These are phyloP conservation scores for Phialophora verrucosa DNA, from an alignment of 2,329 filamentous ascomycete genomes.

Conservation along the genomic window DNA sequence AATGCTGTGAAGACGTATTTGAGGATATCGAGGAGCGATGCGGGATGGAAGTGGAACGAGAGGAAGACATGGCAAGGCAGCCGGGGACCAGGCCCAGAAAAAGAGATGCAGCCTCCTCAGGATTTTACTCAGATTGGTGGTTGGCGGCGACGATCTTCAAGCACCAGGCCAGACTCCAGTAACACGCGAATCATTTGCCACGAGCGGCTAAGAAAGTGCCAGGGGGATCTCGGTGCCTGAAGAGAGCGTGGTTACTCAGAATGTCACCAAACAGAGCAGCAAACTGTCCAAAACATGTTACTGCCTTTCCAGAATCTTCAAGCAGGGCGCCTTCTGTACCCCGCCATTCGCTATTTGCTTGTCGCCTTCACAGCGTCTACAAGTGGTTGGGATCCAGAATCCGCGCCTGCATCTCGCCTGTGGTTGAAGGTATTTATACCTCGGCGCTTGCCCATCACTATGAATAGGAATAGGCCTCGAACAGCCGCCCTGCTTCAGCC, in stretches of 20 bases:
- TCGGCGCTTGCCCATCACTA: slow-evolving; percentile 17
- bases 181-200: slow-evolving; percentile 32
- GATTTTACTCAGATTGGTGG: slow-evolving; percentile 17
- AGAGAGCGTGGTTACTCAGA: neutral
- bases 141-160: slow-evolving; percentile 22
- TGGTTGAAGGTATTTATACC: slow-evolving; percentile 12
- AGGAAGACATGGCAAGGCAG: slow-evolving; percentile 37
- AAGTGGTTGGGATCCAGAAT: neutral
- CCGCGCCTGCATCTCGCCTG: slow-evolving; percentile 1
- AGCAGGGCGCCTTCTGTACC: slow-evolving; percentile 15
- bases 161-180: slow-evolving; percentile 26
- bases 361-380: neutral
- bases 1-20: slow-evolving; percentile 31
- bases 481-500: slow-evolving; percentile 20
- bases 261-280: neutral
- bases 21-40: slow-evolving; percentile 35
- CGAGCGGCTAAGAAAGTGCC: slow-evolving; percentile 27
- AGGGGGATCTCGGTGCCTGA: slow-evolving; percentile 17
- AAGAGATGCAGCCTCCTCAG: slow-evolving; percentile 17
- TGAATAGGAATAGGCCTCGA: slow-evolving; percentile 5
- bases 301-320: slow-evolving; percentile 3
- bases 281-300: slow-evolving; percentile 4
- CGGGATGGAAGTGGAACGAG: slow-evolving; percentile 35
- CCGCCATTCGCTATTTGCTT: slow-evolving; percentile 16
- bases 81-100: slow-evolving; percentile 18